Evolutionary conservation across 192 early-diverging fungal genomes (phyloP), one percentile per base, ranked within the genome.

Genomic region (Coemansia umbellata): DNA sequence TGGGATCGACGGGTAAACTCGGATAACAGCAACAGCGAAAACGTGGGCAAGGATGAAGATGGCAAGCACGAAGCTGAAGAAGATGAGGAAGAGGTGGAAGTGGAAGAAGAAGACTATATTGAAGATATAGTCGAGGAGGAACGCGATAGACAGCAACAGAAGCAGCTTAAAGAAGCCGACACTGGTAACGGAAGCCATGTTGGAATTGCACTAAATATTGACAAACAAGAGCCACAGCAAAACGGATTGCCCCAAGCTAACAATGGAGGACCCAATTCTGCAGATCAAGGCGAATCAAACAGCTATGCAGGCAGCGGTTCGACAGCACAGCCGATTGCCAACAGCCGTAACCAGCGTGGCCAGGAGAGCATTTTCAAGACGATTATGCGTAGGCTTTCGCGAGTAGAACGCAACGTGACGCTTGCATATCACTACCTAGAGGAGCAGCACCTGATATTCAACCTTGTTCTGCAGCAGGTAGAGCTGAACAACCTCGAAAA

Each of bases 301-400:
- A n/a, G n/a, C n/a, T n/a, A n/a, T n/a, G n/a, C n/a, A n/a, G n/a
- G n/a, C n/a, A 41, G 18, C 28, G 5, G 50, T 26, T 35, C 17
- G 47, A 58, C 50, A 44, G 37, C 21, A 19, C 24, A 33, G 51
- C 21, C 39, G 32, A 10, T 55, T 55, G 2, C 52, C 47, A 2
- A 10, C 9, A 14, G 31, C 21, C 39, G 47, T 24, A 48, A 22
- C 8, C 61, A 37, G 31, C 44, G 49, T 31, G 82, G 82, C 10
- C 89, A 93, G 55, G 92, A 91, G 39, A 88, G 83, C 27, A 86
- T 94, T 30, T 95, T 91, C 68, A 93, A 94, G 47, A 92, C 86
- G 7, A 93, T 97, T 27, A 85, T 91, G 80, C 92, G 89, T 50
- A 84, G 94, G 11, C 69, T 97, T 2, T 64, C 73, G 26, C 64